phyloP scores from a whole-genome alignment of 2,329 filamentous ascomycete species.

The Beauveria sp. region DNA sequence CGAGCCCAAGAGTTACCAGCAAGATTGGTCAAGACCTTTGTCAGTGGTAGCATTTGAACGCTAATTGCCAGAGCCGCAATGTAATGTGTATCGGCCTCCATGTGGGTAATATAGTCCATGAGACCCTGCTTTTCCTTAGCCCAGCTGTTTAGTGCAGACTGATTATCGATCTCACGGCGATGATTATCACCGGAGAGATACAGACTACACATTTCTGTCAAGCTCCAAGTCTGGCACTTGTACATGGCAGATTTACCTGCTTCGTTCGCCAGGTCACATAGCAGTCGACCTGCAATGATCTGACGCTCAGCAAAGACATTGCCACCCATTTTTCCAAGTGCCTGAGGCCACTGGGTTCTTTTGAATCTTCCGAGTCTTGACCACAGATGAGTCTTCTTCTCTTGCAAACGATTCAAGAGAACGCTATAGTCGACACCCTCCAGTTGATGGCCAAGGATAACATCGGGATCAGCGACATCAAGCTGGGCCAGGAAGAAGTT shows the following conservation, averaged over 20 bases:
- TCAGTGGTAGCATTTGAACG: conserved; percentile 86
- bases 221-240: conserved; percentile 95
- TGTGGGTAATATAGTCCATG: conserved; percentile 89
- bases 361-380: conserved; percentile 84
- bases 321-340: conserved; percentile 75
- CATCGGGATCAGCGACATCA: conserved; percentile 83
- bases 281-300: conserved; percentile 76
- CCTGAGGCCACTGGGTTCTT: conserved; percentile 77
- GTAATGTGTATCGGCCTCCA: conserved; percentile 92
- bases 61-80: conserved; percentile 84
- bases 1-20: conserved; percentile 98
- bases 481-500: conserved; percentile 85
- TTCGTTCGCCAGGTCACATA: conserved; percentile 93
- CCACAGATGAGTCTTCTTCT: conserved; percentile 91
- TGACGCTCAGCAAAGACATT: conserved; percentile 92
- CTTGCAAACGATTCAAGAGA: conserved; percentile 74
- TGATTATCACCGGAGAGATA: conserved; percentile 68
- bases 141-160: conserved; percentile 80
- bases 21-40: conserved; percentile 91
- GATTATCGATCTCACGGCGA: conserved; percentile 81
- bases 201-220: conserved; percentile 94
- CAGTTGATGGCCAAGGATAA: conserved; percentile 88
- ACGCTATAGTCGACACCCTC: conserved; percentile 96
- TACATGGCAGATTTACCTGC: conserved; percentile 95
- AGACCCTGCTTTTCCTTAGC: conserved; percentile 69